These are phyloP conservation scores for Cymbidium sinense DNA, from an alignment of 106 monocot genomes.

Conservation along the genomic window DNA sequence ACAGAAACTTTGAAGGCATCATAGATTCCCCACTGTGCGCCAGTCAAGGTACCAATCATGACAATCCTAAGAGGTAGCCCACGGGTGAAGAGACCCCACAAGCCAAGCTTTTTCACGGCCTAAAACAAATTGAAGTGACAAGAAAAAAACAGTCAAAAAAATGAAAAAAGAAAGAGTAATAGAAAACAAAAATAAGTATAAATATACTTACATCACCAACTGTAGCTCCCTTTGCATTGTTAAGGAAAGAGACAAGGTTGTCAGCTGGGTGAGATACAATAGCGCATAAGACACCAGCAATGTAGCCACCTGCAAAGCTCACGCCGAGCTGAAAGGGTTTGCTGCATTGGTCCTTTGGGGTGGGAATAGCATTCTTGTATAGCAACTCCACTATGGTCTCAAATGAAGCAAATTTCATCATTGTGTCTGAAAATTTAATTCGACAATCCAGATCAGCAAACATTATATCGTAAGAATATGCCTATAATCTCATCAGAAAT, in stretches of 20 bases:
- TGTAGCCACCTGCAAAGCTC: constrained; percentile 54
- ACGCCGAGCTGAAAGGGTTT: constrained; percentile 33
- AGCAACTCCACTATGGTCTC: constrained; percentile 45
- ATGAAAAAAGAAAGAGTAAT: neutral
- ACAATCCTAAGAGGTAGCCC: constrained; percentile 32
- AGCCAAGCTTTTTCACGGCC: constrained; percentile 31
- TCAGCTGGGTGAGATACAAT: constrained; percentile 65
- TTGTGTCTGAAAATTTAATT: constrained; percentile 40
- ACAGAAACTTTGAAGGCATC: constrained; percentile 35
- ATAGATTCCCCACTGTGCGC: constrained; percentile 34
- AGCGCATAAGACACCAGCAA: constrained; percentile 53
- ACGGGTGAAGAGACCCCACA: constrained; percentile 29
- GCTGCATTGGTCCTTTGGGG: constrained; percentile 52
- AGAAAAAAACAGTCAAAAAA: neutral
- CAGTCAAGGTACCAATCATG: constrained; percentile 34
- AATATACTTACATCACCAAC: constrained; percentile 46
- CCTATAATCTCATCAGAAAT: neutral
- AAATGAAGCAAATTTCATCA: constrained; percentile 78
- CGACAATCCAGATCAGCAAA: neutral
- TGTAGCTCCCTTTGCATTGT: constrained; percentile 62
- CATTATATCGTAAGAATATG: neutral
- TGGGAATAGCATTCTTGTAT: constrained; percentile 58
- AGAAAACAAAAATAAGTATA: neutral
- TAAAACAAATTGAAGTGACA: neutral
- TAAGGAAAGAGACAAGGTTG: constrained; percentile 62